Evolutionary conservation across 169 alveolate species (phyloP).

Genomic region (Condylostoma magnum): DNA sequence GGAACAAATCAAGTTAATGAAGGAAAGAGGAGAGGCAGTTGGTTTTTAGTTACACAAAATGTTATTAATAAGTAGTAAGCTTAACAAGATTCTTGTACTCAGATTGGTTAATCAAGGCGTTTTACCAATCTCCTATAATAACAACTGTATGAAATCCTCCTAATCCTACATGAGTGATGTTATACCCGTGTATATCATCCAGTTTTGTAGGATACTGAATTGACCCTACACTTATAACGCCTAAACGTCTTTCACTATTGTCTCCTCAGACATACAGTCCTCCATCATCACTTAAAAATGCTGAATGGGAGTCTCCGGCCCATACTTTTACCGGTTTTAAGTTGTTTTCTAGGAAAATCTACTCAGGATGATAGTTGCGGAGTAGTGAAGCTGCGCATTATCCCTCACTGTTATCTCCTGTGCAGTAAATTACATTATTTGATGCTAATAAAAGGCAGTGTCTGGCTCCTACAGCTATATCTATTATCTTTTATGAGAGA

Average conservation of each 20-base stretch:
- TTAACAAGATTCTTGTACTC: too few relatives aligned
- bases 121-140: too few relatives aligned
- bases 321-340: background rate
- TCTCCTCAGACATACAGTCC: background rate
- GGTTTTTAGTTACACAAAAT: too few relatives aligned
- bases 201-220: background rate
- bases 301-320: background rate
- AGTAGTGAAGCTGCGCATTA: background rate
- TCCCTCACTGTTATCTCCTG: background rate
- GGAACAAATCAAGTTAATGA: too few relatives aligned
- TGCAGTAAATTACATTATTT: background rate
- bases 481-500: background rate
- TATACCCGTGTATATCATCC: background rate
- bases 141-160: conserved; percentile 26
- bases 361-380: background rate
- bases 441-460: background rate
- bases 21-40: too few relatives aligned
- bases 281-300: background rate
- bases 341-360: background rate
- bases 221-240: background rate
- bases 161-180: conserved; percentile 15
- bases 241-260: background rate
- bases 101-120: too few relatives aligned
- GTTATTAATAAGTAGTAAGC: too few relatives aligned
- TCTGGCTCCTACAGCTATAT: background rate